Evolutionary conservation across 257 asterid species (phyloP).

Genomic region (Solanum chilense): DNA sequence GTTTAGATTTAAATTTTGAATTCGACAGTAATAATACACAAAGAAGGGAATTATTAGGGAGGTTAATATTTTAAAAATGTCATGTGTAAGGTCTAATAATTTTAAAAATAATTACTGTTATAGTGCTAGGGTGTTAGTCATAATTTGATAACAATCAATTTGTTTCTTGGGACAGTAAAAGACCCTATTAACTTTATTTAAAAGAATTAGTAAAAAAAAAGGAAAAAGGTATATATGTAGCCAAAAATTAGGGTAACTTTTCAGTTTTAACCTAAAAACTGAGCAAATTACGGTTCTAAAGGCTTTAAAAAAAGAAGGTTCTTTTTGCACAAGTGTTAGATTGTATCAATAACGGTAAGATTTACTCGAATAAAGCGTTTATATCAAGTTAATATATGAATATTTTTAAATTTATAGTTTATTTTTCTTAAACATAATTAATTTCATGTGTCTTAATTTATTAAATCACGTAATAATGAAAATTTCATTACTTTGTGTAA

Average conservation of each 20-base stretch:
- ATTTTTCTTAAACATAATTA: no score
- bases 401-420: no score
- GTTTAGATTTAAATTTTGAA: neutral
- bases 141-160: slow-evolving; percentile 4
- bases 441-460: no score
- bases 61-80: no score
- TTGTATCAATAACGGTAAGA: no score
- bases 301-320: neutral
- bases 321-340: neutral
- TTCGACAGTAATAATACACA: no score
- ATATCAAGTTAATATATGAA: no score
- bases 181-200: neutral
- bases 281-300: slow-evolving; percentile 25
- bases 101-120: neutral
- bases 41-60: no score
- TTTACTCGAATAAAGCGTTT: accelerated
- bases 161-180: neutral
- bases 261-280: neutral
- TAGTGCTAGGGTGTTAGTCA: neutral
- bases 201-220: neutral
- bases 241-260: slow-evolving; percentile 26
- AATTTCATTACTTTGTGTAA: no score
- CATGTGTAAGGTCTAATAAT: no score
- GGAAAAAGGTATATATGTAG: neutral
- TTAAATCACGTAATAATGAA: no score